Base-by-base conservation (phyloP, 1,284 basidiomycete genomes). In the Hypsizygus ulmarius region DNA sequence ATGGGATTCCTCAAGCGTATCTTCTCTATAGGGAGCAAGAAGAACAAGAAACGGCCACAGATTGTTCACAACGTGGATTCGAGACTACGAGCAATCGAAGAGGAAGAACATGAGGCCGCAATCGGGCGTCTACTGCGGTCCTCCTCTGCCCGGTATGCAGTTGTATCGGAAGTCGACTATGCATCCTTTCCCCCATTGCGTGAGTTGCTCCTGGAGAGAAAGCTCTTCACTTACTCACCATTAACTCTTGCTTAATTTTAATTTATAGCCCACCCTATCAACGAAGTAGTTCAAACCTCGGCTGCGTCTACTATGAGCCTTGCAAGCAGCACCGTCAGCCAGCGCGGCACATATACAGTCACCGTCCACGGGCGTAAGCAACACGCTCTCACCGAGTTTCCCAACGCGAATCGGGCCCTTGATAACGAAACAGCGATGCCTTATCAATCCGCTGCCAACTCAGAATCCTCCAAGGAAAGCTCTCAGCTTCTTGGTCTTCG, bases 1-100 rank as follows among this genome's bases (percentile, higher is more conserved):
- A 89, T 89, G 85, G 80, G 82, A 16, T 78, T 88, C 47, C 66
- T 90, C 58, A 84, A 83, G 57, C 82, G 79, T 32, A 69, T 90
- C 54, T 76, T 90, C 45, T 88, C 87, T 8, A 68, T 89, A 28
- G 74, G 83, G 41, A 79, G 74, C 66, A 82, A 75, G 68, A 84
- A 78, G 64, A 76, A 72, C 57, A 79, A 77, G 66, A 81, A 71
- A 51, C 63, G 60, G 43, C 65, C 61, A 27, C 64, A 64, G 43
- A 58, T 62, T 39, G 53, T 59, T 19, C 67, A 63, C 39, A 62
- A 64, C 37, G 56, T 60, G 52, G 64, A 53, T 39, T 32, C 57
- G 41, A 49, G 53, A 43, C 44, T 59, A 43, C 53, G 53, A 45
- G 52, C 59, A 38, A 56, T 55, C 47, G 61, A 69, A 38, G 73